Percentiles rank a stretch among this genome's conserved stretches.
Evolutionary conservation across 2,329 filamentous ascomycete species (phyloP).

Genomic region (Scytalidium lignicola): DNA sequence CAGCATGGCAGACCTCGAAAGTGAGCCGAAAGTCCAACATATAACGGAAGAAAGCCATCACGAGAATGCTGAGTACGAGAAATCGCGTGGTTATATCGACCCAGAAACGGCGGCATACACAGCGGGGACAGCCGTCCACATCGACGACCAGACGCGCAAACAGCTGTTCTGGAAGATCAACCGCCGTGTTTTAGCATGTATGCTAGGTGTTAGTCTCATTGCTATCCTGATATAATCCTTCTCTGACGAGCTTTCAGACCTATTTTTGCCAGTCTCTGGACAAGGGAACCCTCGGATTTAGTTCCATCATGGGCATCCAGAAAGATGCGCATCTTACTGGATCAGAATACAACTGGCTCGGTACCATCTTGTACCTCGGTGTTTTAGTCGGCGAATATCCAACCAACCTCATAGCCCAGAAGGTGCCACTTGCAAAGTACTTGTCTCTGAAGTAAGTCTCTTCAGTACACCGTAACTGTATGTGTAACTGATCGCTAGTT

Average conservation of each 20-base stretch:
- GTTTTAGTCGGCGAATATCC: slow-evolving; percentile 32
- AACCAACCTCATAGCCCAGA: slow-evolving; percentile 31
- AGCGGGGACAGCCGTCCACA: not conserved
- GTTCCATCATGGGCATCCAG: slow-evolving; percentile 23
- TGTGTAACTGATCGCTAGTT: not conserved
- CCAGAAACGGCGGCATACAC: slow-evolving; percentile 8
- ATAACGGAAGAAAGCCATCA: not conserved
- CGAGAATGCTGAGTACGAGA: not conserved
- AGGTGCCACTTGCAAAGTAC: slow-evolving; percentile 32
- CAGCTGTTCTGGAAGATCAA: slow-evolving; percentile 44
- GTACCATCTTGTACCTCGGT: slow-evolving; percentile 21
- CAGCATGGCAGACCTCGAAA: too few species aligned
- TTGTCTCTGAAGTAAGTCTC: slow-evolving; percentile 17
- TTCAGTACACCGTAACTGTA: slow-evolving; percentile 9
- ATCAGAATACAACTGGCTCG: slow-evolving; percentile 21
- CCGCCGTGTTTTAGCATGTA: slow-evolving; percentile 43
- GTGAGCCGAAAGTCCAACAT: not conserved
- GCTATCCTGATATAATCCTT: slow-evolving; percentile 38
- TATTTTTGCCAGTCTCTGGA: slow-evolving; percentile 39
- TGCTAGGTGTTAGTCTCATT: slow-evolving; percentile 30
- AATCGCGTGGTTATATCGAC: not conserved
- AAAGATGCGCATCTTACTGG: slow-evolving; percentile 20
- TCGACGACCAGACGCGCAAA: slow-evolving; percentile 46
- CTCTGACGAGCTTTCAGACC: slow-evolving; percentile 20
- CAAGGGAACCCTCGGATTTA: slow-evolving; percentile 24